These are phyloP conservation scores for Chloromonas sp. DNA, from an alignment of 163 green algal species.

Conservation along the genomic window DNA sequence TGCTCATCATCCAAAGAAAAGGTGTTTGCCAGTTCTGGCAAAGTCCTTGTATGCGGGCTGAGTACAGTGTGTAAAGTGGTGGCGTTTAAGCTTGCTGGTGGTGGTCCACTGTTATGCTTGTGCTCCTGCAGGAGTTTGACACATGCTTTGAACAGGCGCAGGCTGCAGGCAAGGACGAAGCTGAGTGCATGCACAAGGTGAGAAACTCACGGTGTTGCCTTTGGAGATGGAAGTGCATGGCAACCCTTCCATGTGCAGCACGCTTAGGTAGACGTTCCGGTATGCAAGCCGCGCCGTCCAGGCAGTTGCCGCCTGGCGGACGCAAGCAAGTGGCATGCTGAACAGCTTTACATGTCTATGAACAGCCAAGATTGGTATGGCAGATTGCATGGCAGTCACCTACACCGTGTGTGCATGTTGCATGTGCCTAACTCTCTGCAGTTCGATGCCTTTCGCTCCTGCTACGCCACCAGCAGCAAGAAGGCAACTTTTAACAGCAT, in stretches of 20 bases:
- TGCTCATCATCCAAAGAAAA: too few species aligned
- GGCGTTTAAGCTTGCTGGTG: not conserved
- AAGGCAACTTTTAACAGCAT: not conserved
- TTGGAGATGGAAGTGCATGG: too few species aligned
- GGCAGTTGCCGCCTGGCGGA: not conserved
- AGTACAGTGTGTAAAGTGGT: not conserved
- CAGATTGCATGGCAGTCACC: too few species aligned
- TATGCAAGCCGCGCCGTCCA: not conserved
- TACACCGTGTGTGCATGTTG: too few species aligned
- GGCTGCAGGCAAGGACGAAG: not conserved
- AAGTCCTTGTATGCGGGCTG: not conserved
- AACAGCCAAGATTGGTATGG: too few species aligned
- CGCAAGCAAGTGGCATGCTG: not conserved
- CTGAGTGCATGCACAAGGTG: not conserved
- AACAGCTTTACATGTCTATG: too few species aligned
- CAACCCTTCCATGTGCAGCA: too few species aligned
- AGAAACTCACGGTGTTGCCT: not conserved
- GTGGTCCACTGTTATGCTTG: not conserved
- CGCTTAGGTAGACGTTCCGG: not conserved
- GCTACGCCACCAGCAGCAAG: not conserved
- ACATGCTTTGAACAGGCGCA: not conserved
- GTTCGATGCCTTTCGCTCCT: not conserved
- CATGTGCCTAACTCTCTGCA: not conserved
- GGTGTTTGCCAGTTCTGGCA: too few species aligned
- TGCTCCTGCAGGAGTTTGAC: not conserved